Conservation (phyloP, 768 basidiomycete genomes). For the Termitomyces sp. region DNA sequence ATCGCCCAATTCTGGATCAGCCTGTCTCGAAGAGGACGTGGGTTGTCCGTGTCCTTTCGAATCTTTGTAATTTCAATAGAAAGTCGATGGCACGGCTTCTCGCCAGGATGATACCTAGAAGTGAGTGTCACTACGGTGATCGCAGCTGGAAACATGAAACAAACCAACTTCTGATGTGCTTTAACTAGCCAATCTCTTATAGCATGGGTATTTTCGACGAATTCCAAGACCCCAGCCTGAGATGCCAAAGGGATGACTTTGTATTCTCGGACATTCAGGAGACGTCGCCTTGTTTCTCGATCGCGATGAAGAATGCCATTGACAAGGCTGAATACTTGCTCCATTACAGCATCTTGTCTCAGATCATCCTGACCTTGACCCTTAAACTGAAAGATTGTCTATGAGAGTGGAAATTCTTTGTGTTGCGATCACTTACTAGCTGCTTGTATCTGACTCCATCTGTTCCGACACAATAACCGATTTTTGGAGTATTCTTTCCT, state of each 20-base stretch:
- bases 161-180: slow-evolving; percentile 58
- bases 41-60: slow-evolving; percentile 18
- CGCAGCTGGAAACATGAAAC: not conserved
- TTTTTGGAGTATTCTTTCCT: slow-evolving; percentile 81
- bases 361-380: slow-evolving; percentile 87
- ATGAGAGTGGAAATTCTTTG: not conserved
- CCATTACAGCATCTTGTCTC: slow-evolving; percentile 98
- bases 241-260: slow-evolving; percentile 82
- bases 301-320: slow-evolving; percentile 74
- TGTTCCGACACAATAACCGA: slow-evolving; percentile 61
- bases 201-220: slow-evolving; percentile 74
- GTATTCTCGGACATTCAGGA: slow-evolving; percentile 76
- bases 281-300: slow-evolving; percentile 67
- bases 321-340: slow-evolving; percentile 91
- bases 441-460: slow-evolving; percentile 69
- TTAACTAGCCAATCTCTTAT: slow-evolving; percentile 54
- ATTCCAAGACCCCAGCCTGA: slow-evolving; percentile 85
- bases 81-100: slow-evolving; percentile 30
- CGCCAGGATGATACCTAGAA: slow-evolving; percentile 61
- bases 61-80: slow-evolving; percentile 21
- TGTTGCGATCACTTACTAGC: slow-evolving; percentile 33
- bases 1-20: slow-evolving; percentile 22
- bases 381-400: slow-evolving; percentile 64
- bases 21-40: not conserved
- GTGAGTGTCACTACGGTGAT: not conserved